Base-by-base conservation (phyloP, 495 filamentous ascomycete species). In the Penicillium fimorum region DNA sequence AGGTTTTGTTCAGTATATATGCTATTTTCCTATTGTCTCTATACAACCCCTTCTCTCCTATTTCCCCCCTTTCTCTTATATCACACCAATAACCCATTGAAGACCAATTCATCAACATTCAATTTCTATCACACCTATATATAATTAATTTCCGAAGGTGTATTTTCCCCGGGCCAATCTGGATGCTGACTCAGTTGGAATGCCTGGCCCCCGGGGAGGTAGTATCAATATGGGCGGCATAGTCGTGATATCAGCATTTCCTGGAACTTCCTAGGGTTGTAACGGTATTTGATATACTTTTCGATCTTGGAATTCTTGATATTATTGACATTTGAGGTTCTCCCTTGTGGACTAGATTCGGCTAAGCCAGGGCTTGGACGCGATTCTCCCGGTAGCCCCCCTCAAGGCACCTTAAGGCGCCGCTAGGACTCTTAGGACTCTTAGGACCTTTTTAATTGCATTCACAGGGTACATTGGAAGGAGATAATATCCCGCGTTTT, bases 331-430 rank as follows among this genome's bases (percentile, higher is more conserved):
- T 29, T 29, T 2, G 24, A 46, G 24, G 3, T 13, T 46, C 25
- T 17, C 25, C 5, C 18, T 22, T 41, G 38, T 52, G 50, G 50
- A 43, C 13, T 50, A 20, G 29, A 48, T 50, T 51, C 49, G 49
- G 37, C 17, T 52, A 52, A 43, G 37, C 50, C 50, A 52, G 50
- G 50, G 50, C 37, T 42, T 52, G 50, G 50, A 52, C 50, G 17
- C 47, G 47, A 60, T 53, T 35, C 54, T 61, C 58, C 38, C 52
- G 49, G 44, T 60, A 53, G 58, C 58, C 48, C 35, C 42, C 13
- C 10, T 5, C 9, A 2, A 25, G 20, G 7, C 30, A 24, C 38
- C 38, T 53, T 38, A 17, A 29, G 15, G 20, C 20, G 25, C 25
- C 22, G 22, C 22, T 22, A 27, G 6, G 25, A 7, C 25, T 20